Conservation (phyloP, 257 asterid species). For the Lithospermum erythrorhizon region DNA sequence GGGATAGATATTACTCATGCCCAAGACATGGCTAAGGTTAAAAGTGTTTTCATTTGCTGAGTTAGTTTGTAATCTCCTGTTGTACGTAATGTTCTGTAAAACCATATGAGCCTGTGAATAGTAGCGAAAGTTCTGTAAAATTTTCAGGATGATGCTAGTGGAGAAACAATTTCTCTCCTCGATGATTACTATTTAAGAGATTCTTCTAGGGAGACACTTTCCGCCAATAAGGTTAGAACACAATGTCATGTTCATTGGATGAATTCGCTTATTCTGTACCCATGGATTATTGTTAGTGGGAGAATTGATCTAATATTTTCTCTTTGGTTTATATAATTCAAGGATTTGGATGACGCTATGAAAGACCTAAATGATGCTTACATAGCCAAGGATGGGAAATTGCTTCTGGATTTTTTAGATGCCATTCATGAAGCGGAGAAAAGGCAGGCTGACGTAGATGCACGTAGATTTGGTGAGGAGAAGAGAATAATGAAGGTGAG, state of each 20-base stretch:
- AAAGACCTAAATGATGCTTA: conserved; percentile 48
- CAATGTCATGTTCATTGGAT: background rate
- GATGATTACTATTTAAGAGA: conserved; percentile 57
- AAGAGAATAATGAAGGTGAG: conserved; percentile 65
- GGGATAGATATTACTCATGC: conserved; percentile 23
- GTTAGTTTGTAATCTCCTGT: conserved; percentile 12
- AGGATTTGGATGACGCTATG: conserved; percentile 36
- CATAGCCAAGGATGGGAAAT: conserved; percentile 73
- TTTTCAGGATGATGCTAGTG: conserved; percentile 26
- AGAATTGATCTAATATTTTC: background rate
- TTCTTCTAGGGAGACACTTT: conserved; percentile 27
- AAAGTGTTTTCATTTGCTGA: conserved; percentile 10
- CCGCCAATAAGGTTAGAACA: conserved; percentile 18
- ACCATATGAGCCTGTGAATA: too few species aligned
- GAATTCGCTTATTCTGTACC: background rate
- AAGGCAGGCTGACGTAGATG: conserved; percentile 85
- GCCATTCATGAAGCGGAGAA: conserved; percentile 97
- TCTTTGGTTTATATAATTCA: conserved; percentile 18
- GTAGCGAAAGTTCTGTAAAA: conserved; percentile 40
- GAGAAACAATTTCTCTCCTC: conserved; percentile 46
- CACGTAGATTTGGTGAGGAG: conserved; percentile 50
- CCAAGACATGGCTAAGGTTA: conserved; percentile 44
- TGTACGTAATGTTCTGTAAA: too few species aligned
- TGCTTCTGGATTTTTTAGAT: conserved; percentile 83
- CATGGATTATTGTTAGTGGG: background rate